Base-by-base conservation (phyloP, 768 basidiomycete species). In the Amanita rubescens region DNA sequence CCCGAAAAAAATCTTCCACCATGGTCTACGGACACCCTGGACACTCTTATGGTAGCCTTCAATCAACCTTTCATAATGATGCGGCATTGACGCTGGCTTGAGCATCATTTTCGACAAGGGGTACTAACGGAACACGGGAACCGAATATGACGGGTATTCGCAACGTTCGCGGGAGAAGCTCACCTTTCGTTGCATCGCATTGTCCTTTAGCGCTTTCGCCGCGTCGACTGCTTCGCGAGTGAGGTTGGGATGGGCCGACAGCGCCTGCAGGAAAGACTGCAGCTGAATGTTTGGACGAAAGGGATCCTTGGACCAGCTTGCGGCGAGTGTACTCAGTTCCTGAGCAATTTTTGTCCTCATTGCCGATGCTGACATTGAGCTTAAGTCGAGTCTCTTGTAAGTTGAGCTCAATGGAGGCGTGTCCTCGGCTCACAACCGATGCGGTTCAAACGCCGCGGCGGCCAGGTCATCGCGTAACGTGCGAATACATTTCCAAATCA, bases 1-100 rank as follows among this genome's bases (percentile, higher is more conserved):
- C 35, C 80, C 79, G 59, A 91, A 84, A 66, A 91, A 87, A 39
- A 85, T 69, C 65, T 91, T 89, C 89, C 89, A 91, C 84, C 84
- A 83, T 2, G 89, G 87, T 51, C 89, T 72, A 32, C 77, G 77
- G 41, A 89, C 85, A n/a, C 89, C 89, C 61, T 82, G 72, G 10
- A 81, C 77, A 59, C 85, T 87, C 68, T 85, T 87, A 55, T 88
- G 81, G 56, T 84, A 81, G 5, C 81, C 89, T 59, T 87, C 85
- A 1, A 80, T 73, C 8, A 92, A 76, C 22, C 85, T 79, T 41
- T 81, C 75, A 60, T 92, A 92, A 67, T 92, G 81, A 49, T 74
- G 68, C 24, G 88, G 87, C 67, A 78, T 79, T 5, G 88, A 88
- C 10, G 81, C 78, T 3, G 90, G 90, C 45, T 76, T 73, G 50